These are phyloP conservation scores for Curvularia lunata DNA, from an alignment of 2,329 filamentous ascomycete genomes.

Conservation along the genomic window DNA sequence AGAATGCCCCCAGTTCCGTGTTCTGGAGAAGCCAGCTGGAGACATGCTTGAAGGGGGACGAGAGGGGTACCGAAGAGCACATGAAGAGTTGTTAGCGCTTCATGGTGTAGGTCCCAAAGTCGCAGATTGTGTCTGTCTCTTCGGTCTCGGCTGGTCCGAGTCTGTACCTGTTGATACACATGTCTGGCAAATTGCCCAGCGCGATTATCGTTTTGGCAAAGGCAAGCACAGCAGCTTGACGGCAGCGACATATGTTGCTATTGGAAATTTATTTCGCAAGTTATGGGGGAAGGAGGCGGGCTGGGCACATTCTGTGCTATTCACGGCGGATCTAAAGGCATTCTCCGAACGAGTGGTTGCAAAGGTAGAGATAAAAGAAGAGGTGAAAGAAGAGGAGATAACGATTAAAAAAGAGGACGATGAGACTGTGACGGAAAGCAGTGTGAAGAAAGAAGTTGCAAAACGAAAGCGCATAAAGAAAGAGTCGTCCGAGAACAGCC, in stretches of 20 bases:
- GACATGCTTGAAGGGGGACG: constrained; percentile 59
- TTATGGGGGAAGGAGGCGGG: constrained; percentile 94
- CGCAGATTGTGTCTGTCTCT: constrained; percentile 93
- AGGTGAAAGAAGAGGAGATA: constrained; percentile 49
- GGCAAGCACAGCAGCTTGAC: constrained; percentile 84
- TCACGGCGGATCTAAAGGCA: constrained; percentile 86
- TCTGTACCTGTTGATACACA: constrained; percentile 96
- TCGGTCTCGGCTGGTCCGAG: constrained; percentile 96
- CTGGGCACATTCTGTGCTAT: constrained; percentile 97
- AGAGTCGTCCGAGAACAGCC: not conserved
- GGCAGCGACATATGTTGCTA: constrained; percentile 84
- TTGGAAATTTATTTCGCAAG: constrained; percentile 85
- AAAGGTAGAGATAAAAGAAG: constrained; percentile 58
- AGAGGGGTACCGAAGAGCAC: constrained; percentile 77
- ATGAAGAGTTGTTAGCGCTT: constrained; percentile 77
- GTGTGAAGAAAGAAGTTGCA: constrained; percentile 37
- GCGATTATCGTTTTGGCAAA: constrained; percentile 92
- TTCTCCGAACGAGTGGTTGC: constrained; percentile 73
- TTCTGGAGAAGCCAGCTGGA: constrained; percentile 52
- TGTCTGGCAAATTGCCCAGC: constrained; percentile 95
- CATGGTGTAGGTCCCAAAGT: constrained; percentile 96
- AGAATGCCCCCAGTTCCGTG: constrained; percentile 67
- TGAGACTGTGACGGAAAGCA: constrained; percentile 15
- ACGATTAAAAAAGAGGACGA: constrained; percentile 45
- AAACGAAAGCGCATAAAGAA: constrained; percentile 14